A percentile compares a stretch with the other conserved stretches of the same genome.
Conservation (phyloP, 495 filamentous ascomycete genomes). For the Penicillium soppii region DNA sequence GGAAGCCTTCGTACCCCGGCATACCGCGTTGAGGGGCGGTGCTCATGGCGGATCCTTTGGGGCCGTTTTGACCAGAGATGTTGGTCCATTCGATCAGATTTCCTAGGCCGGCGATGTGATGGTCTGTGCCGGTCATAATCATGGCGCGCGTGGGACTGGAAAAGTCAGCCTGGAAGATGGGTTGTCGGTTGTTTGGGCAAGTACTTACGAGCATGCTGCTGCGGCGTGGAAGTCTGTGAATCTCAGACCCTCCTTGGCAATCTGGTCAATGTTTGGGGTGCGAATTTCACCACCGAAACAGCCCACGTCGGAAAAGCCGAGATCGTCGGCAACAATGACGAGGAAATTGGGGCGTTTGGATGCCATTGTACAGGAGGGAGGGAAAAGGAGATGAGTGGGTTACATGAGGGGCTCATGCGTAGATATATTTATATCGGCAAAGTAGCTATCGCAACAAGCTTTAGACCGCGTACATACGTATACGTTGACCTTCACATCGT, state of each 20-base stretch:
- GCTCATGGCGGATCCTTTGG: constrained; percentile 43
- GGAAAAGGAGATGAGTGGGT: background rate
- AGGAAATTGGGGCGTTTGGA: constrained; percentile 61
- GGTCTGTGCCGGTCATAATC: constrained; percentile 51
- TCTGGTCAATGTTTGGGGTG: constrained; percentile 59
- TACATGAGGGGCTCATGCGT: background rate
- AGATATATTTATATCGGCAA: background rate
- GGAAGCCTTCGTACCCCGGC: constrained; percentile 66
- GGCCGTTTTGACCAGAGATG: constrained; percentile 45
- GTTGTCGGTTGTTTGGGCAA: background rate
- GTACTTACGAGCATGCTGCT: constrained; percentile 56
- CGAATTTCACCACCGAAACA: constrained; percentile 64
- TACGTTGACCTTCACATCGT: too few species aligned
- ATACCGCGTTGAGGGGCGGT: constrained; percentile 50
- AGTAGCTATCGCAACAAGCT: background rate
- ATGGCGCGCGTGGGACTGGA: constrained; percentile 58
- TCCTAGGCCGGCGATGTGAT: constrained; percentile 47
- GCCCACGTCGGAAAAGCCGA: constrained; percentile 61
- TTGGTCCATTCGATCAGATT: constrained; percentile 52
- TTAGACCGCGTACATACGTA: too few species aligned
- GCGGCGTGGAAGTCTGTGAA: constrained; percentile 65
- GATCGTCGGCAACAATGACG: constrained; percentile 61
- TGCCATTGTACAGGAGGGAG: constrained; percentile 11
- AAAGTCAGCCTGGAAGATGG: background rate
- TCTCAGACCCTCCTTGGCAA: constrained; percentile 55